These are phyloP conservation scores for Didymella sp. DNA, from an alignment of 2,329 filamentous ascomycete genomes.

Conservation along the genomic window DNA sequence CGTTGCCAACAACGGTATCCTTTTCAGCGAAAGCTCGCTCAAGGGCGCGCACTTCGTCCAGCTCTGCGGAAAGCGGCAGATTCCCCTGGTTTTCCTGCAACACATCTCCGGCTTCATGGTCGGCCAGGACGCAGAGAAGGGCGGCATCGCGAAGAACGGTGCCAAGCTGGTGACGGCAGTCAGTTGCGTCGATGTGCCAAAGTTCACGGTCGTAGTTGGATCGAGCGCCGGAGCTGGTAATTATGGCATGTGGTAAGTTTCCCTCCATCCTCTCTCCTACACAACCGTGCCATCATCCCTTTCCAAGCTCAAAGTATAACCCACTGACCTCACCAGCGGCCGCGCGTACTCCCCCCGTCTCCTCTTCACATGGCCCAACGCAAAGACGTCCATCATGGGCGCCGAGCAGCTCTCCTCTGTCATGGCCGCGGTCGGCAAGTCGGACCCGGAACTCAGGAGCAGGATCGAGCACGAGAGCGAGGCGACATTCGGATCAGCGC, in stretches of 20 bases:
- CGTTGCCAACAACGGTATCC: constrained; percentile 93
- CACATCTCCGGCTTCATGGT: constrained; percentile 99
- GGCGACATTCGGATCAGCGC: constrained; percentile 83
- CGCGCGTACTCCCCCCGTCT: constrained; percentile 91
- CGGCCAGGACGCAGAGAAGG: constrained; percentile 86
- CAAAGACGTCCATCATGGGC: constrained; percentile 96
- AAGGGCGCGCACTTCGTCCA: constrained; percentile 98
- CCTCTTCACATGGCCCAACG: constrained; percentile 97
- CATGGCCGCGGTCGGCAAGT: constrained; percentile 92
- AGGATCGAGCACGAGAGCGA: constrained; percentile 92
- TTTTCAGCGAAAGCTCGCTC: constrained; percentile 86
- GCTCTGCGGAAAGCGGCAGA: constrained; percentile 85
- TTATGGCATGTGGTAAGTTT: constrained; percentile 86
- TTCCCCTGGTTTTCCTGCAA: constrained; percentile 91
- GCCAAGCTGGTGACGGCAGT: constrained; percentile 97
- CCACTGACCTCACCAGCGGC: constrained; percentile 61
- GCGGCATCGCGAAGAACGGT: constrained; percentile 96
- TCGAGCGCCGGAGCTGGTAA: constrained; percentile 93
- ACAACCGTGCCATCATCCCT: not conserved
- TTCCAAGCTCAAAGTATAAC: not conserved
- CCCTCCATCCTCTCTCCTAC: too few relatives aligned
- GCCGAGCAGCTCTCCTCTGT: constrained; percentile 88
- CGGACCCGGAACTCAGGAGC: constrained; percentile 79
- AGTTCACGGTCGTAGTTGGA: constrained; percentile 96
- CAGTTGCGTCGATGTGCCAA: constrained; percentile 90